Conservation (phyloP, 371 early-diverging fungal species). For the Mortierella sp. region DNA sequence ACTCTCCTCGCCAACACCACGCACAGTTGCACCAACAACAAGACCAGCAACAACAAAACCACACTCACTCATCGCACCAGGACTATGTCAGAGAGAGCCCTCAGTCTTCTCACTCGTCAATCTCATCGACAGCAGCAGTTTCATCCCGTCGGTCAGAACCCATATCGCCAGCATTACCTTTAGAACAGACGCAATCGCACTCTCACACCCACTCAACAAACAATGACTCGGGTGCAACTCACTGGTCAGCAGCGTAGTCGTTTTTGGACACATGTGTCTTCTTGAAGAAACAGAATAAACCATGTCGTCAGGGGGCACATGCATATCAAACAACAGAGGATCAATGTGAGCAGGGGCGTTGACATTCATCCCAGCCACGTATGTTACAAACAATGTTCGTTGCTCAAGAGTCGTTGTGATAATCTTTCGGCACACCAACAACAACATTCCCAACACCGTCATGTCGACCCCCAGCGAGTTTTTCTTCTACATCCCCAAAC, state of each 20-base stretch:
- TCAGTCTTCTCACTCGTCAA: not conserved
- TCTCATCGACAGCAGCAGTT: slow-evolving; percentile 28
- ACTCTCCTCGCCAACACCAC: slow-evolving; percentile 1
- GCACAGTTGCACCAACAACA: not conserved
- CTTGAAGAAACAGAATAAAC: not conserved
- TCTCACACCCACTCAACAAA: not conserved
- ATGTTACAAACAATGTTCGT: too few species aligned
- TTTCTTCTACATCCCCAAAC: too few species aligned
- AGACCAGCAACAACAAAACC: not conserved
- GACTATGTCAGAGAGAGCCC: not conserved
- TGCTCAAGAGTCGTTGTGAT: not conserved
- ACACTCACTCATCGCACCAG: not conserved
- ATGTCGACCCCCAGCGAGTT: too few species aligned
- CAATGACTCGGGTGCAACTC: not conserved
- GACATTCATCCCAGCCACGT: not conserved
- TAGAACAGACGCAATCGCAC: not conserved
- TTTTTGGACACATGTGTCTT: not conserved
- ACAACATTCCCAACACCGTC: too few species aligned
- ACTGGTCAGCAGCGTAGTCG: not conserved
- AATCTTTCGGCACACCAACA: too few species aligned
- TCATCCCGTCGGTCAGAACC: slow-evolving; percentile 29
- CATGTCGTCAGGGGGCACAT: too few species aligned
- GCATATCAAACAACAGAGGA: too few species aligned
- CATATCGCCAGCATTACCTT: slow-evolving; percentile 16
- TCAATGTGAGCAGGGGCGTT: not conserved